Evolutionary conservation across 2,329 filamentous ascomycete genomes (phyloP).

Genomic region (Paramyrothecium roridum): DNA sequence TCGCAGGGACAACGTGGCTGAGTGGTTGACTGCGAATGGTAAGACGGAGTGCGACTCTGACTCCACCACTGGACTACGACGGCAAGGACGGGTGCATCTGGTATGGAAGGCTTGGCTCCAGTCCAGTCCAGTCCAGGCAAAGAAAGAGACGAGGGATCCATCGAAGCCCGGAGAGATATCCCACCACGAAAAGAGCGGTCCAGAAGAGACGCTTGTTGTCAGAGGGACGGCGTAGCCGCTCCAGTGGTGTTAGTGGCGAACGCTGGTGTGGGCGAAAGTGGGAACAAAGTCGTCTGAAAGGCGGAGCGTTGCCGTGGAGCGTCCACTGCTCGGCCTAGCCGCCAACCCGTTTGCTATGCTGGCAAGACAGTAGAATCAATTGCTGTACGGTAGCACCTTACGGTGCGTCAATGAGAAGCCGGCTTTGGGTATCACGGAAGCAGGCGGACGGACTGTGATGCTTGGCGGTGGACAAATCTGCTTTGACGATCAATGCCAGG

Average conservation of each 20-base stretch:
- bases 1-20: constrained; percentile 23
- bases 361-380: no score
- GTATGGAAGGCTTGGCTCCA: background rate
- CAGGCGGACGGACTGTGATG: no score
- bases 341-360: no score
- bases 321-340: no score
- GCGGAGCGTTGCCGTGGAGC: background rate
- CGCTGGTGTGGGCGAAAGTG: background rate
- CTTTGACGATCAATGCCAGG: background rate
- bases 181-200: background rate
- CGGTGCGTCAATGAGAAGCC: no score
- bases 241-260: background rate
- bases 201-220: background rate
- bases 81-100: background rate
- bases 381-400: background rate
- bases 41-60: constrained; percentile 12
- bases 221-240: background rate
- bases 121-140: no score
- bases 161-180: background rate
- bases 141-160: background rate
- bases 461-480: no score
- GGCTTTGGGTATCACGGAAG: no score
- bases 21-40: constrained; percentile 18
- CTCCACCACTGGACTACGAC: constrained; percentile 7
- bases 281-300: background rate